These are phyloP conservation scores for Pseudogymnoascus sp. DNA, from an alignment of 2,329 filamentous ascomycete genomes.

Conservation along the genomic window DNA sequence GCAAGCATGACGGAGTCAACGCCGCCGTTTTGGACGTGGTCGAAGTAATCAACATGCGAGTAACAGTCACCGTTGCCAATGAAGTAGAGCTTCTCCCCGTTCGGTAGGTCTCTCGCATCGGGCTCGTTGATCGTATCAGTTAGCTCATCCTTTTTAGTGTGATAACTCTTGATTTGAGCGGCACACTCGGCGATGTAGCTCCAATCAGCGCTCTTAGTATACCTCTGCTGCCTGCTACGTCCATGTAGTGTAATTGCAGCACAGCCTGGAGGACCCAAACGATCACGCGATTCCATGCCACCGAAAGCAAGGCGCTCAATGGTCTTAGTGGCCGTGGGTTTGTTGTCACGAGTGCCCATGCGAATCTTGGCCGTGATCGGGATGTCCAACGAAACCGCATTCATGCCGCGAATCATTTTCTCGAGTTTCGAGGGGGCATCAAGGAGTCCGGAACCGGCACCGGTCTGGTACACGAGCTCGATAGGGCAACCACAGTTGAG, in stretches of 20 bases:
- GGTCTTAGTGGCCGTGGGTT: conserved; percentile 71
- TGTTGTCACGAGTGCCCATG: conserved; percentile 75
- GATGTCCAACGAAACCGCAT: conserved; percentile 78
- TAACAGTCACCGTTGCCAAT: conserved; percentile 95
- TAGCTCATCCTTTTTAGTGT: conserved; percentile 55
- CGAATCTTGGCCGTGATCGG: conserved; percentile 94
- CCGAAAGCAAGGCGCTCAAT: conserved; percentile 79
- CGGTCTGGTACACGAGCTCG: conserved; percentile 81
- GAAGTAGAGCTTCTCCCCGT: conserved; percentile 70
- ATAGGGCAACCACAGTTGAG: conserved; percentile 97
- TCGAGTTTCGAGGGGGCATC: conserved; percentile 82
- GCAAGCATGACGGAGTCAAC: conserved; percentile 96
- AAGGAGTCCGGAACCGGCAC: conserved; percentile 86
- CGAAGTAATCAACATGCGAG: conserved; percentile 80
- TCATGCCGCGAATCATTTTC: conserved; percentile 95
- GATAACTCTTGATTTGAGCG: conserved; percentile 72
- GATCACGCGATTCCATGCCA: conserved; percentile 59
- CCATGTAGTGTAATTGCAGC: conserved; percentile 96
- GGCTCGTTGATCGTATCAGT: conserved; percentile 72
- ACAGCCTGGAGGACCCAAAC: conserved; percentile 70
- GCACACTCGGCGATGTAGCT: conserved; percentile 86
- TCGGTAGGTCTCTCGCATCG: conserved; percentile 65
- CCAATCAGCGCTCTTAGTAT: conserved; percentile 91
- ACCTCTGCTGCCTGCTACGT: conserved; percentile 86
- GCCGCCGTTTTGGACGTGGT: conserved; percentile 64